Percentiles rank a stretch among this genome's conserved stretches.
Evolutionary conservation across 768 basidiomycete species (phyloP).

Genomic region (Dentipellis sp.): DNA sequence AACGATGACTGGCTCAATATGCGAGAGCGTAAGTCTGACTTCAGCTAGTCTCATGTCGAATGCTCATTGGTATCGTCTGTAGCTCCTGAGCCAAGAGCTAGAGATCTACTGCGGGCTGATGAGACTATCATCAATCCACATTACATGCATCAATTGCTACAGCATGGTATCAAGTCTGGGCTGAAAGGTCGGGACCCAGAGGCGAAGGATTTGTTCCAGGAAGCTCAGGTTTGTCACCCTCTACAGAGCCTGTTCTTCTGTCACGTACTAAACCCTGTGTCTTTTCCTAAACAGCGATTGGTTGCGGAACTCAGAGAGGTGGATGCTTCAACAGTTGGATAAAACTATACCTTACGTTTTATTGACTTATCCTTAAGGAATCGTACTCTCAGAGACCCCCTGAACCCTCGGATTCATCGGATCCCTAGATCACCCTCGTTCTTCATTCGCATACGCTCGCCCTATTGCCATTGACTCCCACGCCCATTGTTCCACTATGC

Average conservation of each 20-base stretch:
- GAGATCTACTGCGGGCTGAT: conserved; percentile 30
- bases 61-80: conserved; percentile 6
- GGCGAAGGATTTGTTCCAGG: conserved; percentile 29
- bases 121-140: conserved; percentile 72
- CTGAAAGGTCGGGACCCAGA: conserved; percentile 15
- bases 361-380: no score
- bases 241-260: background rate
- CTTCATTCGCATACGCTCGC: no score
- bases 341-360: no score
- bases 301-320: conserved; percentile 10
- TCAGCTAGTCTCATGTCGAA: conserved; percentile 1
- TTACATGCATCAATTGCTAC: conserved; percentile 67
- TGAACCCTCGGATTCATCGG: no score
- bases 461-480: no score
- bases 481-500: background rate
- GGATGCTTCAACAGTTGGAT: no score
- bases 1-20: conserved; percentile 72
- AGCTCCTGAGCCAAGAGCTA: conserved; percentile 21
- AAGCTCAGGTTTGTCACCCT: conserved; percentile 15
- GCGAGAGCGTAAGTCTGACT: conserved; percentile 39
- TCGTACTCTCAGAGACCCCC: no score
- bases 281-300: conserved; percentile 4
- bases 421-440: no score
- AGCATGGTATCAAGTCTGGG: conserved; percentile 63
- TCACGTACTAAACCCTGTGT: background rate